A percentile compares a stretch with the other conserved stretches of the same genome.
Conservation (phyloP, 2,329 filamentous ascomycete genomes). For the Ophiostoma perfectum region DNA sequence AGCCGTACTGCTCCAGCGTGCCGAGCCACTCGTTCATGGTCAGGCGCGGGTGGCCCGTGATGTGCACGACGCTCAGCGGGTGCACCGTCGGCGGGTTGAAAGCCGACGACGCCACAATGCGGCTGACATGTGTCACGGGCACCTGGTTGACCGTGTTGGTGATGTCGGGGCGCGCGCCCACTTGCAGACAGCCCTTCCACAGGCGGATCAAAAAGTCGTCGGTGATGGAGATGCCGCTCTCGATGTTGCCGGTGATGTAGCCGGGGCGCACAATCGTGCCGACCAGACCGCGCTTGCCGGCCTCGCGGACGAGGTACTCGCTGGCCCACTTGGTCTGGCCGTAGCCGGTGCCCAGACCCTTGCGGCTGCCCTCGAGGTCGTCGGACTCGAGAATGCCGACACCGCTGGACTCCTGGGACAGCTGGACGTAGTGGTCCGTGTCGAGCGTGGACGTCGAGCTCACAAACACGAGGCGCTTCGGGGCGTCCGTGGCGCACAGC, state of each 20-base stretch:
- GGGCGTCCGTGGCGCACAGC: conserved; percentile 63
- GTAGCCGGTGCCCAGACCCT: conserved; percentile 77
- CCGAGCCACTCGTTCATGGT: conserved; percentile 73
- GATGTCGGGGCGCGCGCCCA: conserved; percentile 67
- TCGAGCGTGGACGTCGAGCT: conserved; percentile 79
- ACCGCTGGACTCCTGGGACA: conserved; percentile 55
- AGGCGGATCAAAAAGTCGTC: conserved; percentile 90
- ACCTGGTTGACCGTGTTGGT: conserved; percentile 85
- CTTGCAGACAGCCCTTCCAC: conserved; percentile 80
- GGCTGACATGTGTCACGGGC: conserved; percentile 76
- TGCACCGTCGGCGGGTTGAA: conserved; percentile 42
- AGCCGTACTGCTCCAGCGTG: conserved; percentile 66
- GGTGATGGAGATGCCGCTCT: conserved; percentile 66
- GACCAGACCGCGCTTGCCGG: conserved; percentile 67
- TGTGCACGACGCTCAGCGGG: conserved; percentile 60
- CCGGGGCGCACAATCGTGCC: conserved; percentile 77
- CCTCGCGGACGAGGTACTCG: conserved; percentile 66
- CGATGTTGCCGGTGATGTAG: conserved; percentile 72
- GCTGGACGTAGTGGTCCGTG: conserved; percentile 69
- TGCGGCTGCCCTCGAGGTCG: conserved; percentile 68
- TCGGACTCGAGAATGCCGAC: conserved; percentile 67
- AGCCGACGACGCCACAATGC: conserved; percentile 69
- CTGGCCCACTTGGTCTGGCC: conserved; percentile 86
- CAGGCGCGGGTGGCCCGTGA: conserved; percentile 73
- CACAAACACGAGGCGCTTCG: conserved; percentile 77